These are phyloP conservation scores for Leccinum rimulosum DNA, from an alignment of 768 basidiomycete species.

Conservation along the genomic window DNA sequence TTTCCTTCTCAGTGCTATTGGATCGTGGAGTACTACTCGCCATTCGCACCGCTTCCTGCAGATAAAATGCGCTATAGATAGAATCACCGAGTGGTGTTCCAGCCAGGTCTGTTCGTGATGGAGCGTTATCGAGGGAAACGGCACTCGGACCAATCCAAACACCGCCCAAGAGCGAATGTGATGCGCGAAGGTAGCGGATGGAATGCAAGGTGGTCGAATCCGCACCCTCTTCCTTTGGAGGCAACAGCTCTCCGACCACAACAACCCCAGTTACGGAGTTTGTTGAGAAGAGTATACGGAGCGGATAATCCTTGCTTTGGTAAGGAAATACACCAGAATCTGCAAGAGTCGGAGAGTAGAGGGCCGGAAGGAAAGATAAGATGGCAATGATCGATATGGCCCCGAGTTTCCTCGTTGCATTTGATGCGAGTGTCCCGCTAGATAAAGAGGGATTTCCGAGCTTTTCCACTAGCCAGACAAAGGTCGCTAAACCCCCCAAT, in stretches of 20 bases:
- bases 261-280: constrained; percentile 79
- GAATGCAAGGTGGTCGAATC: constrained; percentile 41
- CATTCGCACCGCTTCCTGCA: constrained; percentile 84
- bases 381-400: constrained; percentile 26
- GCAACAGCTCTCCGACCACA: constrained; percentile 71
- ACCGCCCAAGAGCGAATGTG: constrained; percentile 67
- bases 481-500: constrained; percentile 19
- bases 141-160: constrained; percentile 71
- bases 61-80: constrained; percentile 78
- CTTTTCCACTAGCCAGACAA: constrained; percentile 15
- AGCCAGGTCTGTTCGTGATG: constrained; percentile 47
- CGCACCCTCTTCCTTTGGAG: constrained; percentile 33
- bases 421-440: not conserved
- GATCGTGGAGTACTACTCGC: constrained; percentile 49
- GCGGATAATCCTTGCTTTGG: constrained; percentile 48
- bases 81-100: constrained; percentile 66
- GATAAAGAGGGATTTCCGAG: not conserved
- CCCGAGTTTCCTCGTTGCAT: constrained; percentile 11
- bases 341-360: constrained; percentile 57
- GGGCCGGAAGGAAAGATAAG: constrained; percentile 36
- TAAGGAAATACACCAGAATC: constrained; percentile 52
- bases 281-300: constrained; percentile 66
- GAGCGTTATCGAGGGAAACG: constrained; percentile 39
- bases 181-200: constrained; percentile 58
- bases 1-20: constrained; percentile 39